Percentiles rank a stretch among this genome's conserved stretches.
These are phyloP conservation scores for Neopestalotiopsis clavispora DNA, from an alignment of 2,329 filamentous ascomycete genomes.

Conservation along the genomic window DNA sequence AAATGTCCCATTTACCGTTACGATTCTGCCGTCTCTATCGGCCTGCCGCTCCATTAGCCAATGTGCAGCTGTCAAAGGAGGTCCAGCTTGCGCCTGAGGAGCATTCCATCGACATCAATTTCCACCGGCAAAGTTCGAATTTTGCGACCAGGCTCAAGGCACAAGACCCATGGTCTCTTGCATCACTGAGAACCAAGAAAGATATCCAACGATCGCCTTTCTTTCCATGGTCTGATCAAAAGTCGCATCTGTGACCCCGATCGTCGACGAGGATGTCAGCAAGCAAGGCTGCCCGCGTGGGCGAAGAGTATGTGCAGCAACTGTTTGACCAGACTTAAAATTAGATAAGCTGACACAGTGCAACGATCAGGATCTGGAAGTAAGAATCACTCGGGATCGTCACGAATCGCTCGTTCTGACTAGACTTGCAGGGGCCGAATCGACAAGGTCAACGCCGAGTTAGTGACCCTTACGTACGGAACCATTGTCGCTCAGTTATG, in stretches of 20 bases:
- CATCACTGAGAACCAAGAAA: not conserved
- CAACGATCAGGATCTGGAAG: conserved; percentile 80
- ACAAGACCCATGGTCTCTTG: not conserved
- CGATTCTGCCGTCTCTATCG: not conserved
- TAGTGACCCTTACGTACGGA: conserved; percentile 96
- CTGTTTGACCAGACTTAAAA: not conserved
- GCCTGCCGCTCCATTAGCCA: not conserved
- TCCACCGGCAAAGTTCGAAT: not conserved
- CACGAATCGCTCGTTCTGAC: not conserved
- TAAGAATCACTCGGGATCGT: conserved; percentile 53
- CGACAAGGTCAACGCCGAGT: conserved; percentile 97
- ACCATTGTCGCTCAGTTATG: conserved; percentile 96
- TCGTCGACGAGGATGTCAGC: conserved; percentile 52
- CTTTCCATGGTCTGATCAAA: not conserved
- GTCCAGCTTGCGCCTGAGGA: not conserved
- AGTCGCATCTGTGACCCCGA: not conserved
- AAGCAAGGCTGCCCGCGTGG: conserved; percentile 64
- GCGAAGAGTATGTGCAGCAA: conserved; percentile 60
- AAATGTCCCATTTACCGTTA: not conserved
- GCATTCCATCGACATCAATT: not conserved
- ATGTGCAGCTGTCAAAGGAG: not conserved
- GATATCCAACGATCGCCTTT: not conserved
- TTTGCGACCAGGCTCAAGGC: not conserved
- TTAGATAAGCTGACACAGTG: conserved; percentile 36
- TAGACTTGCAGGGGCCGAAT: conserved; percentile 74